Evolutionary conservation across 371 early-diverging fungal genomes (phyloP), one percentile per base, ranked within the genome.

Genomic region (Rhizopus delemar): DNA sequence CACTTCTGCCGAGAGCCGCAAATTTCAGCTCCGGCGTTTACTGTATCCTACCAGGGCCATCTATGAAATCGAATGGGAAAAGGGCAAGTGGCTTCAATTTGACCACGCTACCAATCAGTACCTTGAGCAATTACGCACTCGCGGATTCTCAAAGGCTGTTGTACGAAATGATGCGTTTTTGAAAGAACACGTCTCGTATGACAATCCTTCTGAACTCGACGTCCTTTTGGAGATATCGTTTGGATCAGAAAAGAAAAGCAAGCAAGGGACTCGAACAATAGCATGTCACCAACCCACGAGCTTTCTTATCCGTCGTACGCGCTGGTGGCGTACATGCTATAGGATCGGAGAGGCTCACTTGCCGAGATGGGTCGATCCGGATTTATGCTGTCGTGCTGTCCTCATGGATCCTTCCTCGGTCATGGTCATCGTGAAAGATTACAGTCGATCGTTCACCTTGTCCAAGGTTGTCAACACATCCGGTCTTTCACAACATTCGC

Each of bases 21-120:
- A 34, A 8, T 67, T 56, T 46, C 51, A 56, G 16, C 51, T 35
- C 8, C 54, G 56, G 8, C 54, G 59, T 31, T 12, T 58, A 12
- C 34, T 51, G 12, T 36, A 49, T n/a, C 67, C 61, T 12, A 45
- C 53, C 11, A 22, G 39, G 8, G 52, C 59, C 4, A 41, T 51
- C 3, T 67, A 67, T 43, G 67, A 67, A 46, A 53, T 67, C 13
- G 59, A 67, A 52, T 59, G 62, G 62, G 56, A 67, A 56, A 52
- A 62, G 22, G 57, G 62, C 13, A 59, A 67, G 48, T 67, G 67
- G 67, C 22, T 67, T 12, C 63, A 51, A 12, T 16, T 67, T 3
- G 59, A 67, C 7, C 1, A 33, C 1, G 11, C 46, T 4, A 62
- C 67, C 9, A 62, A 32, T 34, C 39, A 32, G 16, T 46, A 67